phyloP scores from a whole-genome alignment of 306 rosid genomes.

The Ammopiptanthus mongolicus region DNA sequence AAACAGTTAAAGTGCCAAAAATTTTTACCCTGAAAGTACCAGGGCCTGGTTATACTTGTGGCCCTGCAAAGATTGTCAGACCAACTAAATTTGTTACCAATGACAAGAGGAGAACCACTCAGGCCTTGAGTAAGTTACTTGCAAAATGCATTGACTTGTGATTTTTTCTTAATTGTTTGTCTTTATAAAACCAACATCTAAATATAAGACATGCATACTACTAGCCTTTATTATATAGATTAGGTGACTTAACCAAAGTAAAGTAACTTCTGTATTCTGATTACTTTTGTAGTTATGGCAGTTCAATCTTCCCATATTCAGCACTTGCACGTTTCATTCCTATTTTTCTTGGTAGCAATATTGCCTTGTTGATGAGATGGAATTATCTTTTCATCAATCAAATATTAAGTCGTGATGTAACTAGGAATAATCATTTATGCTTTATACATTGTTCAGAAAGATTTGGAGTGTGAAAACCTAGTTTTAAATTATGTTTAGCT shows the following conservation, averaged over 20 bases:
- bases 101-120: constrained; percentile 74
- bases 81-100: constrained; percentile 50
- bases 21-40: constrained; percentile 74
- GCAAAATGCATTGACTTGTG: neutral
- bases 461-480: neutral
- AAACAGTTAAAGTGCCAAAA: constrained; percentile 62
- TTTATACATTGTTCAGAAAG: neutral
- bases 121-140: constrained; percentile 69
- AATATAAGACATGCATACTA: neutral
- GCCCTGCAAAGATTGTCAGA: constrained; percentile 57
- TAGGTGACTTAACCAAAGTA: neutral
- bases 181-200: neutral
- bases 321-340: neutral
- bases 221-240: neutral
- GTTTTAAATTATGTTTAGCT: neutral
- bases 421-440: neutral
- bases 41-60: constrained; percentile 76
- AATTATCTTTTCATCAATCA: neutral
- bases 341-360: neutral
- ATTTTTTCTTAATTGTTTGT: neutral
- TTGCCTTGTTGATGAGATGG: neutral
- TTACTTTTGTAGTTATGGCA: neutral
- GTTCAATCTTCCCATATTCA: neutral
- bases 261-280: neutral
- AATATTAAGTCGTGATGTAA: neutral